Percentiles rank a stretch among this genome's conserved stretches.
These are phyloP conservation scores for Alternaria panax DNA, from an alignment of 2,329 filamentous ascomycete species.

Conservation along the genomic window DNA sequence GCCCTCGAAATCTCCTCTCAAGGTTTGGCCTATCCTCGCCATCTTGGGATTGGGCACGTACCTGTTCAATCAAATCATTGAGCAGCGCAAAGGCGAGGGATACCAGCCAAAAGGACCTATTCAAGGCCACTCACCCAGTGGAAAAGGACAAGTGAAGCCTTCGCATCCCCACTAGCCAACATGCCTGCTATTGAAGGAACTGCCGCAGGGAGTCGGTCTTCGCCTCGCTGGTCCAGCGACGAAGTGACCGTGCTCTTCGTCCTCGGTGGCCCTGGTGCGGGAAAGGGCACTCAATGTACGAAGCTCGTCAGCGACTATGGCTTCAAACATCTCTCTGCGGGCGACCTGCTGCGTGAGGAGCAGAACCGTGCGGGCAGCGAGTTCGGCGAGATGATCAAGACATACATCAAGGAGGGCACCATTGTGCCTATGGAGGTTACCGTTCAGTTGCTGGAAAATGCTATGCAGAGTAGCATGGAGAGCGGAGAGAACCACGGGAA, in stretches of 20 bases:
- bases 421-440: constrained; percentile 99
- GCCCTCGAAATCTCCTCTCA: constrained; percentile 50
- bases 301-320: constrained; percentile 86
- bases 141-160: constrained; percentile 29
- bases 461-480: constrained; percentile 76
- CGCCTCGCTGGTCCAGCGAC: constrained; percentile 75
- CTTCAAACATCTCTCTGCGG: constrained; percentile 92
- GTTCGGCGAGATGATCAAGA: constrained; percentile 91
- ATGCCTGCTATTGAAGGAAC: constrained; percentile 52
- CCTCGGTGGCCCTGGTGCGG: constrained; percentile 91
- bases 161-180: constrained; percentile 41
- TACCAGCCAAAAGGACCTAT: constrained; percentile 40
- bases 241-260: constrained; percentile 95
- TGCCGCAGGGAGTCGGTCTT: constrained; percentile 56
- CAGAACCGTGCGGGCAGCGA: constrained; percentile 85
- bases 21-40: constrained; percentile 55
- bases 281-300: constrained; percentile 95
- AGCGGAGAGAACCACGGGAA: constrained; percentile 60
- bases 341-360: constrained; percentile 91
- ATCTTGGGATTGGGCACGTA: constrained; percentile 57
- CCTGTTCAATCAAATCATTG: constrained; percentile 57
- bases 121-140: constrained; percentile 43
- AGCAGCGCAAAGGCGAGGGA: constrained; percentile 52
- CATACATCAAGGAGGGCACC: constrained; percentile 90
- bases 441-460: constrained; percentile 89